Base-by-base conservation (phyloP, 2,329 filamentous ascomycete species). In the Colletotrichum sp. region DNA sequence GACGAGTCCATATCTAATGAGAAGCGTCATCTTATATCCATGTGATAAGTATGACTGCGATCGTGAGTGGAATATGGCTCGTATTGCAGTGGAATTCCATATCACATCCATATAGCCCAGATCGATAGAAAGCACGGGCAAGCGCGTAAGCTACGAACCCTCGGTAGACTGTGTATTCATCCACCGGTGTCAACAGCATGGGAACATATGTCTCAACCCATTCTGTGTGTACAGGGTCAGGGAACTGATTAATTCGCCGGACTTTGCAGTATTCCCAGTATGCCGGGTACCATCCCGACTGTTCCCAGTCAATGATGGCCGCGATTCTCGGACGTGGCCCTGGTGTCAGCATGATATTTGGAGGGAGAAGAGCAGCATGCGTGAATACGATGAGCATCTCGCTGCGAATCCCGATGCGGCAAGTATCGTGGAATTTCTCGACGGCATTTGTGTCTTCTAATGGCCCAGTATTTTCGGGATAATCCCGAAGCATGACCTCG, bases 191-290 rank as follows among this genome's bases (percentile, higher is more conserved):
- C 8, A 58, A 15, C 1, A 18, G 28, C 2, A 18, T 28, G 8
- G 25, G 55, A 8, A 28, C 13, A 28, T 58, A 58, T 1, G 16
- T 58, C 13, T 25, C 27, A 10, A 3, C 22, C 25, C 55, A 58
- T 18, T 28, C 55, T 25, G 25, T 22, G 1, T 16, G 52, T 4
- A 28, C 10, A 56, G 52, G n/a, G 10, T 25, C 22, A 9, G 7
- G n/a, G n/a, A 27, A 25, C 0, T 8, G 0, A 15, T 25, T 27
- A 9, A 56, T 15, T 15, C 55, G 27, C n/a, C 12, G 16, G 22
- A n/a, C 55, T 28, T 27, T 58, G 55, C 55, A 58, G 55, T 18
- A 58, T 58, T 58, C 25, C 55, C 25, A 58, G 25, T 58, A 58
- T 12, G 8, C 12, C 16, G 55, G 55, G 27, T 27, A 18, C 2